A percentile compares a stretch with the other conserved stretches of the same genome.
Conservation (phyloP, 495 filamentous ascomycete species). For the Clavariopsis aquatica region DNA sequence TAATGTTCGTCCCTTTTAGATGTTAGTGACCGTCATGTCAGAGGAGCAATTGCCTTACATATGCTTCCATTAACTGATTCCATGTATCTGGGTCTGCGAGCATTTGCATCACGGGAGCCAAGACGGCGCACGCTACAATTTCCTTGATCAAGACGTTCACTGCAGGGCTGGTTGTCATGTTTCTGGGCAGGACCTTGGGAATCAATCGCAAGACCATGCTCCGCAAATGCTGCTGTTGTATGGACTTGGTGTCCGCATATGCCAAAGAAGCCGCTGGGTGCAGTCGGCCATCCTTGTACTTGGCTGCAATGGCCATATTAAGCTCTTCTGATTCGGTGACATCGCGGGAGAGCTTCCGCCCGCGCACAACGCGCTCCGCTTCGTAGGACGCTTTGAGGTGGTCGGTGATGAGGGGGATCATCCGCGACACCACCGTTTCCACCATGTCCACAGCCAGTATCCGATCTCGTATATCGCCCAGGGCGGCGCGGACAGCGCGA, state of each 20-base stretch:
- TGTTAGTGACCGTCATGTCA: constrained; percentile 5
- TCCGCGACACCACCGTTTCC: constrained; percentile 72
- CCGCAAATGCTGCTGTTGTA: constrained; percentile 86
- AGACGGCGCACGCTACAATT: constrained; percentile 75
- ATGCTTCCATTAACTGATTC: constrained; percentile 93
- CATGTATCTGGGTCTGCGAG: constrained; percentile 90
- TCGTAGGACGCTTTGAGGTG: constrained; percentile 90
- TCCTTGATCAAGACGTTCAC: constrained; percentile 81
- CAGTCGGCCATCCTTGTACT: constrained; percentile 85
- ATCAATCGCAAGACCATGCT: constrained; percentile 67
- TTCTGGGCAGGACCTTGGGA: constrained; percentile 72
- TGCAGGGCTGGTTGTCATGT: constrained; percentile 72
- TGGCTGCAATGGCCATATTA: constrained; percentile 87
- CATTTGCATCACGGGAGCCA: constrained; percentile 69
- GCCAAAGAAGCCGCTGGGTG: constrained; percentile 85
- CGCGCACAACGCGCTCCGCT: constrained; percentile 83
- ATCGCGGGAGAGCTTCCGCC: constrained; percentile 79
- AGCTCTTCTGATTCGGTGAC: constrained; percentile 97
- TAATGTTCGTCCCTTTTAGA: constrained; percentile 67
- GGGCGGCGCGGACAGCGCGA: constrained; percentile 70
- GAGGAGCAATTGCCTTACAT: constrained; percentile 47
- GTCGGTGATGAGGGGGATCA: constrained; percentile 86
- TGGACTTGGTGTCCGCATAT: constrained; percentile 75
- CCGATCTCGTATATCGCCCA: constrained; percentile 68
- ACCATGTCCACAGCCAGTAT: constrained; percentile 74